Base-by-base conservation (phyloP, 192 early-diverging fungal genomes). In the Coemansia sp. region DNA sequence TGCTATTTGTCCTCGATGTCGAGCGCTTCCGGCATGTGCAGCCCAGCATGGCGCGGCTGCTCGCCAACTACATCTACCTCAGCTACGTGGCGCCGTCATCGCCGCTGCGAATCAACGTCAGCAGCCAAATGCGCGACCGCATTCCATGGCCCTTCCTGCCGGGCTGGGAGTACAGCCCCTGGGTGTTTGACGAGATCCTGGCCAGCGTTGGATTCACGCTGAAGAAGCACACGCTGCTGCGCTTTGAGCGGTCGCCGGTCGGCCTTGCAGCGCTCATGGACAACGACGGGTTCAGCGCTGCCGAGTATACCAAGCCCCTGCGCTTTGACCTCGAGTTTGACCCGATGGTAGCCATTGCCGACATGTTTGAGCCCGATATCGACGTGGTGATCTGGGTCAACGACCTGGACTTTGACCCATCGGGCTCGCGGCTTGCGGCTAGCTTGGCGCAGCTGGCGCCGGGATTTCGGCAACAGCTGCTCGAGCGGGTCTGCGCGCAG, bases 1-100 rank as follows among this genome's bases (percentile, higher is more conserved):
- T 93, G 17, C 71, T 94, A 51, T 95, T 96, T 77, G 93, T 91
- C 74, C 62, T 96, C 47, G 93, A 94, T 56, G 90, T 94, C 9
- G 94, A 96, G 72, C 74, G 92, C 1, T 92, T 93, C 69, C 79
- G 88, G 31, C 71, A 73, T 25, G 77, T 70, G 25, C 73, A 74
- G 71, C 79, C 84, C 3, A 78, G 73, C 39, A 76, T 85, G 76
- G 74, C 76, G 27, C 69, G 84, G 12, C 76, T 85, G 7, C 60
- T 80, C 25, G 87, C 89, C 29, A 86, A 84, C 63, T 90, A 94
- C 66, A 93, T 96, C 47, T 93, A 91, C 67, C 71, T 89, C 37
- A 92, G 86, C 36, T 96, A 94, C 70, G 71, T 96, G 14, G 84
- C 87, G 60, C 67, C 84, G 3, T 72, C 64, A 14, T 87, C 87